A percentile compares a stretch with the other conserved stretches of the same genome.
Evolutionary conservation across 176 grass and related monocot genomes (phyloP).

Genomic region (Thinopyrum elongatum): DNA sequence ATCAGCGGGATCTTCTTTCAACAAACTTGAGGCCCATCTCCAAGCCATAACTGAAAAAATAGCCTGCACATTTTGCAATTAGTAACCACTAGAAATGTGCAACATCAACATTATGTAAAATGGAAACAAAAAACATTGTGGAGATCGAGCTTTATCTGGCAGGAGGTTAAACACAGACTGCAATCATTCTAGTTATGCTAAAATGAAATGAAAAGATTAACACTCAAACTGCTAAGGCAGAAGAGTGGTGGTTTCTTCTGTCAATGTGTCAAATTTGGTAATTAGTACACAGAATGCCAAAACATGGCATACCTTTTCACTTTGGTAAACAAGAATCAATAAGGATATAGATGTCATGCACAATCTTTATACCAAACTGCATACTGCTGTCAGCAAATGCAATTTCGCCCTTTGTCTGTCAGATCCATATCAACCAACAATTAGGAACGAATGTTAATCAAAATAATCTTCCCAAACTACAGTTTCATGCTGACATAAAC

Average conservation of each 20-base stretch:
- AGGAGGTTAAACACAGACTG: background rate
- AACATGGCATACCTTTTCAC: background rate
- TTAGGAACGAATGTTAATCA: background rate
- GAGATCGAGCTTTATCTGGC: background rate
- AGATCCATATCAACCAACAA: background rate
- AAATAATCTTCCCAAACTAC: background rate
- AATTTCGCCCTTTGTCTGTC: background rate
- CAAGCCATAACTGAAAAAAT: slow-evolving; percentile 35
- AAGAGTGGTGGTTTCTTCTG: background rate
- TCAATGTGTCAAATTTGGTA: background rate
- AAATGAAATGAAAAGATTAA: background rate
- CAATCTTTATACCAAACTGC: background rate
- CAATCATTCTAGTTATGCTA: background rate
- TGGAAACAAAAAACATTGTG: background rate
- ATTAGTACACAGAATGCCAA: background rate
- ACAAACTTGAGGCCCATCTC: slow-evolving; percentile 34
- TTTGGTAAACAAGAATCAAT: background rate
- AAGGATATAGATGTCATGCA: background rate
- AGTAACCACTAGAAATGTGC: background rate
- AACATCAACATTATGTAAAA: slow-evolving; percentile 12
- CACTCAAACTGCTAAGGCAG: background rate
- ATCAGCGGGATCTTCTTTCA: slow-evolving; percentile 41
- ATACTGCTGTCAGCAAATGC: background rate
- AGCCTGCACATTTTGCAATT: slow-evolving; percentile 38
- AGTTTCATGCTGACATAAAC: background rate